Evolutionary conservation across 2,329 filamentous ascomycete genomes (phyloP), one percentile per base, ranked within the genome.

Genomic region (Clonostachys rhizophaga): DNA sequence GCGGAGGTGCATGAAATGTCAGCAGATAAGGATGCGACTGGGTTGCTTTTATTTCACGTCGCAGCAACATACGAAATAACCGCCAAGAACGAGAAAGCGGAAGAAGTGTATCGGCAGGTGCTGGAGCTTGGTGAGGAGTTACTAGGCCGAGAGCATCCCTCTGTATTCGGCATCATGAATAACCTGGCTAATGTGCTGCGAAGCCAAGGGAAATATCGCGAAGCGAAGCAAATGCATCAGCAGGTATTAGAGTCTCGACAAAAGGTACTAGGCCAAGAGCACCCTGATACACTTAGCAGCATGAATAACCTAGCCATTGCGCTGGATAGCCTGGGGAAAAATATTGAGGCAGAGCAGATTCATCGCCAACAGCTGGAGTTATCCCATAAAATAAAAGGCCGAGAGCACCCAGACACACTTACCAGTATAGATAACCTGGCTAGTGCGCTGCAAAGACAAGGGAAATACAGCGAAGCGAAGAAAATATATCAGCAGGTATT

Each of bases 21-120:
- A 5, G 16, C 16, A 18, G 43, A 45, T 8, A 24, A 20, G 40
- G 1, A 30, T 1, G 9, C 24, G 24, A 10, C 24, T 3, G 24
- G 24, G 2, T 3, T 30, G 8, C 24, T 30, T 9, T 30, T 20
- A 5, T 5, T 5, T 5, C 1, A 5, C 5, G 24, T 30, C 24
- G 24, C 24, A 30, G 8, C 2, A 10, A 30, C 24, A 30, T 30
- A 30, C 24, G 9, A 2, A 30, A 30, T 30, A 30, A 30, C 24
- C 24, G 24, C 24, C 24, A 39, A 11, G 36, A 50, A 53, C 30
- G 4, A 51, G 17, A 50, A 57, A 45, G 56, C 55, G 30, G 52
- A 55, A 42, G 24, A 48, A 39, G 47, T 54, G 9, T 30, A 51
- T 42, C 40, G 40, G 34, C 47, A 50, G 30, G 39, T 40, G n/a